Base-by-base conservation (phyloP, 805 yeast species). In the Candida saitoana region DNA sequence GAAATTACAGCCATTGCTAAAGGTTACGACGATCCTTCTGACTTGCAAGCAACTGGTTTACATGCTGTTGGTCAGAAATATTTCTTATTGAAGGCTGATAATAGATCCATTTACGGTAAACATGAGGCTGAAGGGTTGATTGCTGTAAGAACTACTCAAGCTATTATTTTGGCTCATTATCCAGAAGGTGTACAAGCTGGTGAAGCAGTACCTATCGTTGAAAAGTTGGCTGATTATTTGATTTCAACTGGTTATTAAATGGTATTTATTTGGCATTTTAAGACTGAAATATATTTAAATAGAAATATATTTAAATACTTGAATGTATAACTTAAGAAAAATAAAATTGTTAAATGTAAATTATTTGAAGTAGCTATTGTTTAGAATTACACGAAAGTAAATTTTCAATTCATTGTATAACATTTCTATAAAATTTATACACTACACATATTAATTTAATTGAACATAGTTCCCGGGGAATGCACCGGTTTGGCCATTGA, bases 401-500 rank as follows among this genome's bases (percentile, higher is more conserved):
- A n/a, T n/a, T n/a, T n/a, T n/a, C n/a, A 22, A 22, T 11, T 22
- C 27, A 22, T 22, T 22, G 27, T 22, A 22, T 22, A 22, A 11
- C 11, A n/a, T n/a, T n/a, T n/a, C n/a, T n/a, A n/a, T n/a, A n/a
- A n/a, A n/a, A n/a, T n/a, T n/a, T n/a, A n/a, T n/a, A n/a, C n/a
- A n/a, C n/a, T n/a, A n/a, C 27, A 22, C 27, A 22, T 22, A 22
- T 11, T 22, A 59, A 43, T 80, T 80, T 51, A 87, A 61, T 60
- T 85, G 91, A 19, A 93, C 99, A 56, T 93, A 93, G 59, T 91
- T 93, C 7, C 96, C 99, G 4, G 99, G 99, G 71, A 95, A 93
- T 8, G 82, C 84, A 44, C 99, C 99, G 45, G 84, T 82, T 45
- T 73, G 83, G 6, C 96, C 97, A 53, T 88, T 87, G 48, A 76